Evolutionary conservation across 2,329 filamentous ascomycete species (phyloP), one percentile per base, ranked within the genome.

Genomic region (Cadophora gregata): DNA sequence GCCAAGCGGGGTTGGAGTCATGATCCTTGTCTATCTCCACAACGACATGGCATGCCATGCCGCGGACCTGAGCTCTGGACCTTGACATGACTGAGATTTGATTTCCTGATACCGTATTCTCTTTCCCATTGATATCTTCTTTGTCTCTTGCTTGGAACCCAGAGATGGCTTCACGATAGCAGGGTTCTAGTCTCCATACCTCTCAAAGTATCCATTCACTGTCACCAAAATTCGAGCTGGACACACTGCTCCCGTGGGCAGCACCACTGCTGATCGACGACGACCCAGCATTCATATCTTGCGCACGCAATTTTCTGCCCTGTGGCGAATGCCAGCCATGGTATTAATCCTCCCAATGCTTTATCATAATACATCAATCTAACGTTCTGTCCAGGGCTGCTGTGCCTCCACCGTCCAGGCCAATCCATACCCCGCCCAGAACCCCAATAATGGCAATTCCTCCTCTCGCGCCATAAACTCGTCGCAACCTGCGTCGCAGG

Each of bases 381-480:
- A 36, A 56, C n/a, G 3, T 31, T 33, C 27, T 56, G 3, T 36
- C 2, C n/a, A 56, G 53, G 53, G 53, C 31, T 56, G 53, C 53
- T 56, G 53, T 56, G 19, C 53, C n/a, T 56, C 53, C 53, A 36
- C 53, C 53, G 31, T 56, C 19, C 21, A 33, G n/a, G 14, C 56
- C 29, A 67, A 62, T 50, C 68, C 68, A 47, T 69, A 67, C 53
- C 70, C 67, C 50, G 61, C 51, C 33, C 63, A 58, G 24, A 62
- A 66, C 25, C 62, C 63, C 33, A 59, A 60, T 31, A 63, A 69
- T 50, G 62, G 64, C 36, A 77, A 81, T 29, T 83, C 84, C 42
- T 80, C 81, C 66, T 86, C 85, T 9, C 82, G 84, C 64, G 83
- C 85, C 64, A 86, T 86, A 77, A 87, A 67, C 25, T 64, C 69